Percentiles rank a stretch among this genome's conserved stretches.
Conservation (phyloP, 2,329 filamentous ascomycete genomes). For the Beauveria sp. region DNA sequence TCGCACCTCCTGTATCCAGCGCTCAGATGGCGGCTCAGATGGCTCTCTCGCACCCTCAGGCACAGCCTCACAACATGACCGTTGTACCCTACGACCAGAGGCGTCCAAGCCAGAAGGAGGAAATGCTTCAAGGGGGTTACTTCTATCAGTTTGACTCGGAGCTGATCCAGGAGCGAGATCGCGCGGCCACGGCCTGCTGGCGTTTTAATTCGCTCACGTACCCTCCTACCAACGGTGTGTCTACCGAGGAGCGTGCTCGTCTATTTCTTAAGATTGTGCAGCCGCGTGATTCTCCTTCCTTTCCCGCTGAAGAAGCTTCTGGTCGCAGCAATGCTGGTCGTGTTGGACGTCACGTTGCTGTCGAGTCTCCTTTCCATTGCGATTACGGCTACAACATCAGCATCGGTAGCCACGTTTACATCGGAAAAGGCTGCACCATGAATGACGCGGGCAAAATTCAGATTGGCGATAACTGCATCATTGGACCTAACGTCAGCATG, state of each 20-base stretch:
- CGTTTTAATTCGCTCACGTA: conserved; percentile 73
- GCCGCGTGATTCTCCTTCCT: conserved; percentile 47
- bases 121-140: conserved; percentile 75
- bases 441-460: conserved; percentile 78
- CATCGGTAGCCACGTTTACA: conserved; percentile 76
- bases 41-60: conserved; percentile 41
- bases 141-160: conserved; percentile 75
- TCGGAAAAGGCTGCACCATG: conserved; percentile 77
- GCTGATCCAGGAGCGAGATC: conserved; percentile 74
- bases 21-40: conserved; percentile 52
- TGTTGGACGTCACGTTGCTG: conserved; percentile 66
- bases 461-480: conserved; percentile 70
- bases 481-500: conserved; percentile 81
- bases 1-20: conserved; percentile 32
- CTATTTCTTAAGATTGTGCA: conserved; percentile 67
- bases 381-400: conserved; percentile 94
- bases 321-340: conserved; percentile 48
- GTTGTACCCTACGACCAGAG: conserved; percentile 27
- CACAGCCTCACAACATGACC: conserved; percentile 24
- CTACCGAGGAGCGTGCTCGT: conserved; percentile 57
- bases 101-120: conserved; percentile 67
- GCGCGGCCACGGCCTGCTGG: conserved; percentile 74
- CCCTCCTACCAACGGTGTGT: conserved; percentile 66
- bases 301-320: conserved; percentile 47
- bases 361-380: conserved; percentile 85